Evolutionary conservation across 495 filamentous ascomycete species (phyloP), one percentile per base, ranked within the genome.

Genomic region (Lophiostoma macrostomum): DNA sequence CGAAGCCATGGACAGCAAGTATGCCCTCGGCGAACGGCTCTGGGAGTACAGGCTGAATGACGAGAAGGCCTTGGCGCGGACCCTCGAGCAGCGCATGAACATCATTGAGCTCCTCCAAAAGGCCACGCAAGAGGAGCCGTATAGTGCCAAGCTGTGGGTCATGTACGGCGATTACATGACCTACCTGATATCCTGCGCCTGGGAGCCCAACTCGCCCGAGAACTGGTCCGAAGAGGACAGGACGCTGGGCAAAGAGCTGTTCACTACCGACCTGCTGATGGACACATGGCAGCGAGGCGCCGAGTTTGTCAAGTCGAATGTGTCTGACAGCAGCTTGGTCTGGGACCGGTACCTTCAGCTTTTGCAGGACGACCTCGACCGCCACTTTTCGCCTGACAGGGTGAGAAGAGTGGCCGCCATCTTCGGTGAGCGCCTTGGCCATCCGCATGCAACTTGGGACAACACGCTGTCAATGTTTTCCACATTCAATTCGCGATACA

Each of bases 81-180:
- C 76, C 13, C 70, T 75, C n/a, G 76, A 82, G 30, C 84, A 86
- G 57, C 75, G 85, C 47, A 76, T 88, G 52, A 76, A 77, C 44
- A 82, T 96, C n/a, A 80, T 95, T 68, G 90, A 96, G 67, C 73
- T 90, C 18, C 96, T 84, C 67, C 78, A 83, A 36, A 84, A 81
- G 54, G 91, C 90, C 18, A 81, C 93, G 25, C 73, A 79, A 49
- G 89, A 91, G 56, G 91, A 97, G 64, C 81, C 85, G 35, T 83
- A 79, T 47, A 96, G 91, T 61, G 78, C 85, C 28, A 88, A 84
- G 64, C 75, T 98, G 13, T 98, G 94, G 91, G 75, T 82, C 49
- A 78, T 85, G 16, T 96, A 95, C 69, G 91, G 86, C 53, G 84
- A 95, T 59, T 96, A 85, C 76, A 79, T 95, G 53, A 80, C 86